Evolutionary conservation across 2,329 filamentous ascomycete genomes (phyloP), one percentile per base, ranked within the genome.

Genomic region (Aspergillus sp.): DNA sequence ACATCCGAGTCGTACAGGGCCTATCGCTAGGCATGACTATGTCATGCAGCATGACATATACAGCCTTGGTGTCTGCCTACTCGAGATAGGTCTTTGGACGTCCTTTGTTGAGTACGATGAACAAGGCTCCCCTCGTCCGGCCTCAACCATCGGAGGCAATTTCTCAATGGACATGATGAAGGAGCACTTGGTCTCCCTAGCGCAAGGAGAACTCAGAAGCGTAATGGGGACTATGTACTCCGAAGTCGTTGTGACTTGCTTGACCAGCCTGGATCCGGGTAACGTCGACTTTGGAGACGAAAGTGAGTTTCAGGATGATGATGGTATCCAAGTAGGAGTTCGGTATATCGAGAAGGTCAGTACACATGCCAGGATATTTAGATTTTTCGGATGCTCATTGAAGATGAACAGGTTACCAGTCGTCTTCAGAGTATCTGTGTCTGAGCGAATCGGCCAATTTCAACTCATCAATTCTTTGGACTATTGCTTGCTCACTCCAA

Each of bases 1-100:
- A 2, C 79, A 82, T 55, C 77, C 78, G 0, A 56, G 58, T 0
- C 71, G 78, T 2, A 31, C 45, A 21, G 53, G 51, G 0, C n/a
- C 16, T 4, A 19, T n/a, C 16, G 20, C 50, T 2, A 16, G 7
- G 11, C 20, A 46, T 25, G 21, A 43, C n/a, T 50, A 50, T 49
- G 19, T 47, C 14, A 50, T 54, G 52, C 52, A 54, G 47, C 47
- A 54, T 36, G 47, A 54, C 13, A 54, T 54, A 7, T 54, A 54
- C 21, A 54, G 52, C 21, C 52, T 54, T 3, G 47, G 52, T 2
- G 52, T 54, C 14, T 50, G 47, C 13, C 32, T 54, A 6, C 43
- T 54, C 2, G 52, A 54, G 21, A 29, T 54, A 6, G 52, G 42
- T 3, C 23, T 54, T 4, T 54, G 52, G 47, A 41, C 36, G 13